phyloP scores from a whole-genome alignment of 2,329 filamentous ascomycete species.

The Pestalotiopsis sp. region DNA sequence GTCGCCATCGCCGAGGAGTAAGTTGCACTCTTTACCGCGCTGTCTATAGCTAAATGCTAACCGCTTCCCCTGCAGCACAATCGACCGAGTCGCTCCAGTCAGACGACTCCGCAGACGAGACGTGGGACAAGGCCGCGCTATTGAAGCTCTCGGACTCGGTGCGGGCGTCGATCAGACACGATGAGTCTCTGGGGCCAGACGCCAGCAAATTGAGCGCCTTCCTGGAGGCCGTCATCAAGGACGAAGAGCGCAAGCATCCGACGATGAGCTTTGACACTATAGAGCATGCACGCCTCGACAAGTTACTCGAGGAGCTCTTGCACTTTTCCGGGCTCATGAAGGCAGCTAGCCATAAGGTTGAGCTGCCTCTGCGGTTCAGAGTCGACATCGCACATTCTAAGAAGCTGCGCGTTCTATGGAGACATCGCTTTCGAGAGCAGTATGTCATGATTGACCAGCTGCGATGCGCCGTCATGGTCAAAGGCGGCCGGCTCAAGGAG shows the following conservation, averaged over 20 bases:
- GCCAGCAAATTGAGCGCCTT: conserved; percentile 41
- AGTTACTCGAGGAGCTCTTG: conserved; percentile 46
- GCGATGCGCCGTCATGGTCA: conserved; percentile 38
- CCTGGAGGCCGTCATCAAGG: conserved; percentile 39
- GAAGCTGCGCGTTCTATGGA: conserved; percentile 45
- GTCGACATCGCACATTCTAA: conserved; percentile 39
- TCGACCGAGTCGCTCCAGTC: conserved; percentile 20
- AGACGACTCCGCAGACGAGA: conserved; percentile 19
- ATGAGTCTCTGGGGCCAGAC: conserved; percentile 33
- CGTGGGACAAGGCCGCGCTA: conserved; percentile 26
- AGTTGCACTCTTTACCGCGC: neutral
- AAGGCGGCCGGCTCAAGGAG: conserved; percentile 41
- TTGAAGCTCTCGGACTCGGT: conserved; percentile 46
- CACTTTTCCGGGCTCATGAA: conserved; percentile 39
- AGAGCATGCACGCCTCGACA: conserved; percentile 34
- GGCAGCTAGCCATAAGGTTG: conserved; percentile 28
- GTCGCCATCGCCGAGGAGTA: conserved; percentile 26
- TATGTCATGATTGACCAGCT: conserved; percentile 49
- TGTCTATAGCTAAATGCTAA: conserved; percentile 5
- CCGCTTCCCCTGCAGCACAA: conserved; percentile 10
- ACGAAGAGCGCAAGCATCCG: conserved; percentile 37
- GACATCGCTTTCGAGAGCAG: conserved; percentile 43
- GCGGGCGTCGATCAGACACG: conserved; percentile 36
- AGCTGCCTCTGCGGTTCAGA: conserved; percentile 32
- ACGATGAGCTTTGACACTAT: conserved; percentile 43